Evolutionary conservation across 257 asterid genomes (phyloP), one percentile per base, ranked within the genome.

Genomic region (Solanum bukasovii): DNA sequence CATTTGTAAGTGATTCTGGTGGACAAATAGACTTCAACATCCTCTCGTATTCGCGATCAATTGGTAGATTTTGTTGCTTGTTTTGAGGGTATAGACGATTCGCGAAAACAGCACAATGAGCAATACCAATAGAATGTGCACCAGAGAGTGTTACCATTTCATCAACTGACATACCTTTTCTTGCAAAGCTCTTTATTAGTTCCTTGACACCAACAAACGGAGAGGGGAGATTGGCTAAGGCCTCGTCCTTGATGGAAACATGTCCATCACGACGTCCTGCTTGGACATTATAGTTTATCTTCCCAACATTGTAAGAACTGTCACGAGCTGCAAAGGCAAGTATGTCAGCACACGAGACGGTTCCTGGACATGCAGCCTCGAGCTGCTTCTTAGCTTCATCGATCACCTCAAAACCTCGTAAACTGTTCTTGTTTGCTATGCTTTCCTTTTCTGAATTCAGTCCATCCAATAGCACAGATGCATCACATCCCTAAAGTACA

Each of bases 81-180:
- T 67, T 85, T 0, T 25, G 67, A 31, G 93, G 92, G 89, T 93
- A 94, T 31, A 94, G 90, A 5, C 95, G 91, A 68, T 56, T 20
- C 4, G 88, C 52, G 84, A 94, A 90, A 74, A 94, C 85, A 31
- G 86, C 27, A 87, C 98, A 93, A 83, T 88, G 94, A 6, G 94
- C 88, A 18, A 93, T 27, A 2, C 96, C 98, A 63, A 94, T 88
- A 12, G 96, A 94, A 27, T 94, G 95, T 5, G 98, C 92, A 33
- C 96, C 96, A 10, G 98, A 93, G 7, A 94, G 95, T 2, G 94
- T 92, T 5, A 94, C 98, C 96, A 94, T 94, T 14, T 94, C 95
- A 63, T 94, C 96, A 9, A 93, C 91, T 2, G 96, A 84, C 46
- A 94, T 79, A 3, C 95, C 96, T 89, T 94, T 94, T 2, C 86